Conservation (phyloP, 192 early-diverging fungal species). For the Coemansia asiatica region DNA sequence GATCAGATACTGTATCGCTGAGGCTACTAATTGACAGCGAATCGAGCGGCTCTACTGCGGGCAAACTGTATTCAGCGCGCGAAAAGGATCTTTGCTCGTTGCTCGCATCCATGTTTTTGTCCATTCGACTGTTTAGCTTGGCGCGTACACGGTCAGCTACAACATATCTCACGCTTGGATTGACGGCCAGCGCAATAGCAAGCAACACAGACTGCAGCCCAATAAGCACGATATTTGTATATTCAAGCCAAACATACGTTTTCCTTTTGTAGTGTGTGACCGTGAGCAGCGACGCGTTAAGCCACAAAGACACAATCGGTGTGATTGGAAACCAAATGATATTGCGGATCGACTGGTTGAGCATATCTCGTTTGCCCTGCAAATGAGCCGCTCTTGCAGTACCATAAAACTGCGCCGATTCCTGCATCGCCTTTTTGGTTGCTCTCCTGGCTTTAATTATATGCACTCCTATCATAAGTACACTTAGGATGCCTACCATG, state of each 20-base stretch:
- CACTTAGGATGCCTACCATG: conserved; percentile 29
- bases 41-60: background rate
- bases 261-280: conserved; percentile 24
- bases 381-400: background rate
- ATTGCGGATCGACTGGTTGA: conserved; percentile 22
- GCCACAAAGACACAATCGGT: conserved; percentile 41
- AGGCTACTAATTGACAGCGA: background rate
- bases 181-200: conserved; percentile 35
- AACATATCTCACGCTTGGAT: conserved; percentile 21
- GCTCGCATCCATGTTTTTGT: background rate
- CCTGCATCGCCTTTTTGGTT: conserved; percentile 7
- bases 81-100: background rate
- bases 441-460: conserved; percentile 22
- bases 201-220: conserved; percentile 35
- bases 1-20: background rate
- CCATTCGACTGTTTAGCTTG: background rate
- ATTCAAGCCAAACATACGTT: conserved; percentile 24
- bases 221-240: conserved; percentile 26
- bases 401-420: conserved; percentile 15
- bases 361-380: conserved; percentile 12
- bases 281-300: conserved; percentile 25
- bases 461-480: conserved; percentile 7
- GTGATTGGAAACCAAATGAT: conserved; percentile 49
- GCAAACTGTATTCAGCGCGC: background rate
- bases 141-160: background rate